Base-by-base conservation (phyloP, 2,329 filamentous ascomycete species). In the Chrysoporthe puriensis region DNA sequence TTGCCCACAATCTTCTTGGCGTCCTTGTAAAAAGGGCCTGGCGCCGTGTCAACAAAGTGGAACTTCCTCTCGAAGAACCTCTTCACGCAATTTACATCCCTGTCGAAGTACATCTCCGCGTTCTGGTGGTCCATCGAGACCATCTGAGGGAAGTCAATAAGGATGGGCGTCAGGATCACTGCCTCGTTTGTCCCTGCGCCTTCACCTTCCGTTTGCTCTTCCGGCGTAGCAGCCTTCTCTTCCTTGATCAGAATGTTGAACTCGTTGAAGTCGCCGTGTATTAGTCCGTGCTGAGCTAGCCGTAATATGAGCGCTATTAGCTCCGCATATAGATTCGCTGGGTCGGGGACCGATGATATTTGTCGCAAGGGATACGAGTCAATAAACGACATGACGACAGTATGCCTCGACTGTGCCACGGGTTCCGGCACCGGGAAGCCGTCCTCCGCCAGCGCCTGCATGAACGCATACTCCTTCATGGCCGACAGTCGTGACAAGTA, bases 101-200 rank as follows among this genome's bases (percentile, higher is more conserved):
- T 90, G 77, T 98, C 92, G 78, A 99, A 99, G 80, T 99, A 98
- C 87, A 94, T 96, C 76, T 97, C 91, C 21, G 96, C 96, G 75
- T 99, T 97, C 46, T 84, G 80, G 76, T 99, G 96, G 73, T 97
- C 93, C 77, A 97, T 93, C 0, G 95, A 98, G 2, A 99, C 89
- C 91, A 97, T 98, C 77, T 99, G 96, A 0, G 96, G 96, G 76
- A 99, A 99, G 81, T 99, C 96, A 74, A 99, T 99, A 58, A 99
- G 82, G 64, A 97, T 88, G 0, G 96, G 96, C 7, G 88, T 88
- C 36, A 97, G 82, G 44, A 79, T 84, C 64, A 91, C 72, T 0
- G 76, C 56, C 26, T 74, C 67, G 43, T 58, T 57, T 66, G 71
- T 54, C 52, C 63, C 52, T 61, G 67, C 44, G 44, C 70, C 1